Percentiles rank a stretch among this genome's conserved stretches.
These are phyloP conservation scores for Cornus kousa DNA, from an alignment of 148 eudicot genomes.

Conservation along the genomic window DNA sequence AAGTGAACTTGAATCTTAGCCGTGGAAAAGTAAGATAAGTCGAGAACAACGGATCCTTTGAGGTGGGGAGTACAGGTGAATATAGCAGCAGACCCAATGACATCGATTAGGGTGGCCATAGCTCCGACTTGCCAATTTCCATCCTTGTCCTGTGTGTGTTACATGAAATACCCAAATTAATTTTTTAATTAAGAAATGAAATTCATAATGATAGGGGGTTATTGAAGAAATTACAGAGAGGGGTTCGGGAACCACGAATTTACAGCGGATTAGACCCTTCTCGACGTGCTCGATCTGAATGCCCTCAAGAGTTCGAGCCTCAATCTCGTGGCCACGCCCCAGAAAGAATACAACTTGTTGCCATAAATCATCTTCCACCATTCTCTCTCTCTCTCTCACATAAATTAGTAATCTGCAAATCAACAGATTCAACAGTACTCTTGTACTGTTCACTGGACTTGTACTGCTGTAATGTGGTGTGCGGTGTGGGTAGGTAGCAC, in stretches of 20 bases:
- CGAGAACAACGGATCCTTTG: constrained; percentile 18
- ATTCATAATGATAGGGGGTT: not conserved
- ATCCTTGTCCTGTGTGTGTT: too few relatives aligned
- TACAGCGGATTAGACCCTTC: constrained; percentile 24
- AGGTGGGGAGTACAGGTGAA: constrained; percentile 3
- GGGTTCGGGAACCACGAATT: constrained; percentile 22
- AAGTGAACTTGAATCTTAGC: constrained; percentile 23
- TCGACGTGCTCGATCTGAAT: constrained; percentile 9
- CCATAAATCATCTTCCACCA: constrained; percentile 12
- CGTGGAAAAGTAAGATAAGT: constrained; percentile 25
- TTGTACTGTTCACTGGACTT: too few relatives aligned
- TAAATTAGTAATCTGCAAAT: too few relatives aligned
- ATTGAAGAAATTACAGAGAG: constrained; percentile 9
- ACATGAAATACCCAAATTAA: too few relatives aligned
- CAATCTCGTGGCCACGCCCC: constrained; percentile 22
- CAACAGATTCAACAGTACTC: too few relatives aligned
- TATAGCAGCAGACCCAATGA: constrained; percentile 16
- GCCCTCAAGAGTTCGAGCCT: constrained; percentile 18
- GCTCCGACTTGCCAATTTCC: not conserved
- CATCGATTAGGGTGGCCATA: constrained; percentile 23
- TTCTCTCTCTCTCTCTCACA: not conserved
- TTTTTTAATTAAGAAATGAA: not conserved
- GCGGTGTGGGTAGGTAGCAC: too few relatives aligned
- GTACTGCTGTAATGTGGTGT: too few relatives aligned
- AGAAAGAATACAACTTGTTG: not conserved